Evolutionary conservation across 2,329 filamentous ascomycete genomes (phyloP).

Genomic region (Alternaria postmessia): DNA sequence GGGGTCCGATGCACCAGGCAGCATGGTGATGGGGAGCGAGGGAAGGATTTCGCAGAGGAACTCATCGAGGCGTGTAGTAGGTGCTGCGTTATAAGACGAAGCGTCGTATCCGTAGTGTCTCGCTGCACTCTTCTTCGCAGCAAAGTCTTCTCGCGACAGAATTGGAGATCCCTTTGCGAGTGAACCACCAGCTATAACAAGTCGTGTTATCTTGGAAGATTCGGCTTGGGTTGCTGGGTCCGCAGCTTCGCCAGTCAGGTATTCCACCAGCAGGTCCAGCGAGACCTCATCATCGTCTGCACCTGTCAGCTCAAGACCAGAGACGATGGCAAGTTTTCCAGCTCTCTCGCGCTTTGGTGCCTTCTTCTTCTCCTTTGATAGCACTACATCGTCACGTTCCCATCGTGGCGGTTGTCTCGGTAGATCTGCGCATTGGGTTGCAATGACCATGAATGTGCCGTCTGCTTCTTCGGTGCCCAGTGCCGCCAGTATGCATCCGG

Average conservation of each 20-base stretch:
- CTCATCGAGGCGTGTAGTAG: slow-evolving; percentile 82
- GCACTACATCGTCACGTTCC: slow-evolving; percentile 67
- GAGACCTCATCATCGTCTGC: slow-evolving; percentile 76
- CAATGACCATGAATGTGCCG: slow-evolving; percentile 91
- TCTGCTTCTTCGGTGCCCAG: slow-evolving; percentile 92
- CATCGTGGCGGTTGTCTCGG: slow-evolving; percentile 83
- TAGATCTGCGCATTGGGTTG: slow-evolving; percentile 87
- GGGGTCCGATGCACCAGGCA: slow-evolving; percentile 85
- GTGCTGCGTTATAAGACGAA: slow-evolving; percentile 83
- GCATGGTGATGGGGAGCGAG: slow-evolving; percentile 84
- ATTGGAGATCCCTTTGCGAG: slow-evolving; percentile 64
- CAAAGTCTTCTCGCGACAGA: slow-evolving; percentile 57
- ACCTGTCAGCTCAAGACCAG: slow-evolving; percentile 84
- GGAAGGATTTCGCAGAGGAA: slow-evolving; percentile 84
- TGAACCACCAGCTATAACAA: slow-evolving; percentile 93
- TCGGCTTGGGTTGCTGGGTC: slow-evolving; percentile 66
- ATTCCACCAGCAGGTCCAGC: slow-evolving; percentile 83
- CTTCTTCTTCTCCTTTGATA: slow-evolving; percentile 46
- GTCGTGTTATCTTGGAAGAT: slow-evolving; percentile 75
- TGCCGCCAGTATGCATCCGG: slow-evolving; percentile 91
- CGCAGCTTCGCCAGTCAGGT: slow-evolving; percentile 82
- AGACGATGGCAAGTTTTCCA: slow-evolving; percentile 85
- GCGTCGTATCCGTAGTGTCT: slow-evolving; percentile 97
- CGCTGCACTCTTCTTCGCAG: slow-evolving; percentile 57
- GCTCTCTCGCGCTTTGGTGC: slow-evolving; percentile 55